These are phyloP conservation scores for Simplicillium sp. DNA, from an alignment of 2,329 filamentous ascomycete genomes.

Conservation along the genomic window DNA sequence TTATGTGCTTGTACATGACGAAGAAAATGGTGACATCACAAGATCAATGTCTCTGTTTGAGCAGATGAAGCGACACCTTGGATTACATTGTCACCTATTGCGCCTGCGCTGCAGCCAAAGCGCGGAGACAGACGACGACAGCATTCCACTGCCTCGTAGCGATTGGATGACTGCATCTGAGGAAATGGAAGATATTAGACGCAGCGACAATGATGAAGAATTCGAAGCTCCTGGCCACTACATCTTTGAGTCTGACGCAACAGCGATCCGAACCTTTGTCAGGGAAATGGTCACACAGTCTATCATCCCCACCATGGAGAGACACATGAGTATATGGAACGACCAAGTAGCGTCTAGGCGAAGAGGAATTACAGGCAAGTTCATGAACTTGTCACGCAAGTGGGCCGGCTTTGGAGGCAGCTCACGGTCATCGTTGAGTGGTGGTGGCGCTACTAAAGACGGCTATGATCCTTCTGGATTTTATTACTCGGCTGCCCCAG, in stretches of 20 bases:
- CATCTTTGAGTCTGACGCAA: conserved; percentile 87
- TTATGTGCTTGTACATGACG: conserved; percentile 93
- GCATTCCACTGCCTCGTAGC: conserved; percentile 66
- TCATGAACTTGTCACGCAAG: conserved; percentile 86
- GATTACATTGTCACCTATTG: conserved; percentile 87
- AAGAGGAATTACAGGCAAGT: conserved; percentile 81
- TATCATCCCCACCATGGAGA: conserved; percentile 92
- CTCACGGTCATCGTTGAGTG: conserved; percentile 49
- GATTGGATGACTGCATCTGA: conserved; percentile 87
- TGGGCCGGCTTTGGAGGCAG: conserved; percentile 73
- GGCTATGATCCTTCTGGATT: conserved; percentile 79
- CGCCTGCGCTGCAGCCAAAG: conserved; percentile 77
- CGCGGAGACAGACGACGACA: conserved; percentile 85
- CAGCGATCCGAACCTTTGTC: conserved; percentile 79
- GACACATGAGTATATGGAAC: conserved; percentile 85
- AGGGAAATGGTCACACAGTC: conserved; percentile 94
- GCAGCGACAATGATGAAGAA: conserved; percentile 56
- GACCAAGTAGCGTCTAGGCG: conserved; percentile 90
- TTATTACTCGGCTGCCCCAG: conserved; percentile 74
- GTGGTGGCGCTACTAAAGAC: conserved; percentile 38
- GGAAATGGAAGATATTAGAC: conserved; percentile 66
- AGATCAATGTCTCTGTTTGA: conserved; percentile 88
- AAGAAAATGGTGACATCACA: conserved; percentile 86
- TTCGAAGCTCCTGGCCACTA: conserved; percentile 65
- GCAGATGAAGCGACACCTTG: conserved; percentile 98